These are phyloP conservation scores for Xylaria acuta DNA, from an alignment of 495 filamentous ascomycete species.

Conservation along the genomic window DNA sequence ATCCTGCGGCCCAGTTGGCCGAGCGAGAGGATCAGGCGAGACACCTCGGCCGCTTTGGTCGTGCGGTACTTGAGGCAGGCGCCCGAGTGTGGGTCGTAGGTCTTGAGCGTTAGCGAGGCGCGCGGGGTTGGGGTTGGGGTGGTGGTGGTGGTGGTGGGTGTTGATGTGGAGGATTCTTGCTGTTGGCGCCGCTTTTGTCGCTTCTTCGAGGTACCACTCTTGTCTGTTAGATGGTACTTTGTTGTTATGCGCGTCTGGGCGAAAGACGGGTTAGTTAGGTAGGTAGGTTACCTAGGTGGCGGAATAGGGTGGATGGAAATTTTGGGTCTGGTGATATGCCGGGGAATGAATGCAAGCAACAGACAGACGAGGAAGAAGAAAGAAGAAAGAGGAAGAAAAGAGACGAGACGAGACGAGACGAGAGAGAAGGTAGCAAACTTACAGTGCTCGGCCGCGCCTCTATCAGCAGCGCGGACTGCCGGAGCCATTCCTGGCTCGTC, in stretches of 20 bases:
- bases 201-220: slow-evolving; percentile 48
- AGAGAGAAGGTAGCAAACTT: slow-evolving; percentile 25
- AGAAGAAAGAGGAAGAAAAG: too few species aligned
- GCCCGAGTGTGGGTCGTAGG: slow-evolving; percentile 83
- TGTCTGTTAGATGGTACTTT: slow-evolving; percentile 71
- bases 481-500: slow-evolving; percentile 62
- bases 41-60: slow-evolving; percentile 88
- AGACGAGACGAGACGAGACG: slow-evolving; percentile 9
- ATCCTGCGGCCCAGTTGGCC: slow-evolving; percentile 69
- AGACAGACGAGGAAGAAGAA: too few species aligned
- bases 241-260: slow-evolving; percentile 84
- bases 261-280: not conserved
- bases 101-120: slow-evolving; percentile 82
- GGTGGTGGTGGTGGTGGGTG: slow-evolving; percentile 11
- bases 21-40: slow-evolving; percentile 75
- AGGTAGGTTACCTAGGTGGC: not conserved
- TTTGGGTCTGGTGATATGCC: too few species aligned
- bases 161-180: slow-evolving; percentile 18
- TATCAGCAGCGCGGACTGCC: slow-evolving; percentile 55
- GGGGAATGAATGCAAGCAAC: too few species aligned
- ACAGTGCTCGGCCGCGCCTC: slow-evolving; percentile 56
- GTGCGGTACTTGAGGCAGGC: slow-evolving; percentile 88
- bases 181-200: slow-evolving; percentile 31
- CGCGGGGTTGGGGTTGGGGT: slow-evolving; percentile 45
- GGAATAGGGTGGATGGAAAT: not conserved